phyloP scores from a whole-genome alignment of 805 yeast genomes.

The Candida takata region DNA sequence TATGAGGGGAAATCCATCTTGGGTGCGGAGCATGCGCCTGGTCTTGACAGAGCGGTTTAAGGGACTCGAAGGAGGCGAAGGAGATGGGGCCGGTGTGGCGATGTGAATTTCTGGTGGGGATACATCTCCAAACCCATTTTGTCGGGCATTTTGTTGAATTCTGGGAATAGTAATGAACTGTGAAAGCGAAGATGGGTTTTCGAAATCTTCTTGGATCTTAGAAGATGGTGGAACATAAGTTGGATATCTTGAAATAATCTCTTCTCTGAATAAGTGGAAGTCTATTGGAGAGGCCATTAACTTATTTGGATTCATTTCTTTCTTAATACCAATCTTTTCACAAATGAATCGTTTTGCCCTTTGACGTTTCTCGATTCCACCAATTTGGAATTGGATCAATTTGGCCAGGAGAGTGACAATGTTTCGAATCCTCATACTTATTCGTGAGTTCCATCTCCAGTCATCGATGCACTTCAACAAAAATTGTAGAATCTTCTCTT shows the following conservation, averaged over 20 bases:
- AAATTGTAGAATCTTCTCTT: constrained; percentile 34
- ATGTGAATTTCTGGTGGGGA: constrained; percentile 53
- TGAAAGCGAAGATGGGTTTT: constrained; percentile 47
- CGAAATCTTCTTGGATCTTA: constrained; percentile 37
- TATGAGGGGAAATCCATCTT: constrained; percentile 59
- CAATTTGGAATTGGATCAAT: constrained; percentile 53
- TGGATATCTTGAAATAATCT: constrained; percentile 70
- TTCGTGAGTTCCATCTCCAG: constrained; percentile 54
- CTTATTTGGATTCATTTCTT: constrained; percentile 24
- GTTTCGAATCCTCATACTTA: constrained; percentile 46
- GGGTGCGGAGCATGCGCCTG: constrained; percentile 54
- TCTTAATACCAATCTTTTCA: constrained; percentile 30
- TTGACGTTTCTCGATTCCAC: constrained; percentile 37
- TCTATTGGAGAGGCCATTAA: constrained; percentile 74
- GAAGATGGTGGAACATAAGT: constrained; percentile 48
- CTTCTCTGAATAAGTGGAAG: constrained; percentile 73
- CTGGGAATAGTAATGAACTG: constrained; percentile 55
- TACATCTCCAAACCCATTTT: constrained; percentile 37
- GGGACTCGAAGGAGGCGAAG: constrained; percentile 46
- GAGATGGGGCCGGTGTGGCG: constrained; percentile 88
- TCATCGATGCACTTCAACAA: constrained; percentile 48
- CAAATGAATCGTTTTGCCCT: constrained; percentile 41
- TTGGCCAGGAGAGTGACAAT: constrained; percentile 49
- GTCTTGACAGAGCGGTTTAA: constrained; percentile 30
- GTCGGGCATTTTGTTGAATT: constrained; percentile 32